phyloP scores from a whole-genome alignment of 805 yeast species.

The Suhomyces faveliae region DNA sequence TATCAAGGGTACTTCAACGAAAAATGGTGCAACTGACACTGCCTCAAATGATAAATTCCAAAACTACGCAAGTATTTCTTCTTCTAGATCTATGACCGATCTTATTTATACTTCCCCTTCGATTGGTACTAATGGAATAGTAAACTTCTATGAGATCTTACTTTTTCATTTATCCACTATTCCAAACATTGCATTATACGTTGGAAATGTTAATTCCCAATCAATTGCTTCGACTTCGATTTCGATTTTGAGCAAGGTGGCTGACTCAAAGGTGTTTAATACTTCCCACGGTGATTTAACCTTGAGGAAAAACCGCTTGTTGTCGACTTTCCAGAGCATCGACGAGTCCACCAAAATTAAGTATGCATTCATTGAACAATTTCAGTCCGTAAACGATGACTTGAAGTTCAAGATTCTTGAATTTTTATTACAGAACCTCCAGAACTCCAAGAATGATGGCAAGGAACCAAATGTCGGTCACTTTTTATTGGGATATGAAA shows the following conservation, averaged over 20 bases:
- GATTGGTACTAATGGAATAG: slow-evolving; percentile 58
- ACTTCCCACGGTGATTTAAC: slow-evolving; percentile 21
- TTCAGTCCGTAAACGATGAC: slow-evolving; percentile 36
- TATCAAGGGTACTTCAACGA: slow-evolving; percentile 30
- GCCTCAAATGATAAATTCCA: slow-evolving; percentile 20
- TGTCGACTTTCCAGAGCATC: slow-evolving; percentile 69
- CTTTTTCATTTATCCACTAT: slow-evolving; percentile 68
- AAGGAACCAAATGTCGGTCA: slow-evolving; percentile 61
- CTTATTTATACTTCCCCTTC: slow-evolving; percentile 38
- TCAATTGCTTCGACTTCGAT: slow-evolving; percentile 54
- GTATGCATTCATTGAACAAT: slow-evolving; percentile 67
- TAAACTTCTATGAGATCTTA: slow-evolving; percentile 69
- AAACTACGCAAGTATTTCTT: slow-evolving; percentile 21
- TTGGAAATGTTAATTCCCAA: slow-evolving; percentile 52
- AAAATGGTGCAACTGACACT: not conserved
- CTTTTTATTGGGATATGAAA: slow-evolving; percentile 71
- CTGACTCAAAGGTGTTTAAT: slow-evolving; percentile 48
- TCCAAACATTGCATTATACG: slow-evolving; percentile 72
- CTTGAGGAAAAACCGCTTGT: slow-evolving; percentile 55
- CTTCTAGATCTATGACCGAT: slow-evolving; percentile 25
- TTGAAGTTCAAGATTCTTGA: slow-evolving; percentile 58
- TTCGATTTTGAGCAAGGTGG: slow-evolving; percentile 49
- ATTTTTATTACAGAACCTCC: slow-evolving; percentile 52
- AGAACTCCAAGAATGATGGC: slow-evolving; percentile 34
- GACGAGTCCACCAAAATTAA: slow-evolving; percentile 77